Percentiles rank a stretch among this genome's conserved stretches.
phyloP scores from a whole-genome alignment of 2,329 filamentous ascomycete species.

The Colletotrichum sp. region DNA sequence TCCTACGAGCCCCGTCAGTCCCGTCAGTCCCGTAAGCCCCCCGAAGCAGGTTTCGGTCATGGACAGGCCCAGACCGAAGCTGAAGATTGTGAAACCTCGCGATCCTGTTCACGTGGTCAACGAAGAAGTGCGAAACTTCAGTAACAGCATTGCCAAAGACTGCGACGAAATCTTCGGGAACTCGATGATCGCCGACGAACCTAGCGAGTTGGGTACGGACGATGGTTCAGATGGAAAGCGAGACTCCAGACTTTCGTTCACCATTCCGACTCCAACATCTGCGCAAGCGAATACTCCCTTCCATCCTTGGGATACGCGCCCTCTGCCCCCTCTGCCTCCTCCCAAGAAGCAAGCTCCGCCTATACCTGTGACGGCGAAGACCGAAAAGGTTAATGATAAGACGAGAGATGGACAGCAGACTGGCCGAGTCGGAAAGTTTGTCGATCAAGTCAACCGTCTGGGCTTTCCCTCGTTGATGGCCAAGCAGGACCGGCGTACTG shows the following conservation, averaged over 20 bases:
- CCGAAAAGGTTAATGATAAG: neutral
- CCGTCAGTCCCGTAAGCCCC: neutral
- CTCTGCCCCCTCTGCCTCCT: slow-evolving; percentile 54
- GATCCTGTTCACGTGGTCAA: slow-evolving; percentile 46
- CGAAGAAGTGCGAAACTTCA: slow-evolving; percentile 84
- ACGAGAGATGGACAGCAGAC: neutral
- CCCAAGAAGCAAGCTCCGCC: neutral
- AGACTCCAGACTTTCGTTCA: slow-evolving; percentile 47
- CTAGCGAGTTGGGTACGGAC: slow-evolving; percentile 28
- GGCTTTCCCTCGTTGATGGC: slow-evolving; percentile 34
- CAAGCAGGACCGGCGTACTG: slow-evolving; percentile 48
- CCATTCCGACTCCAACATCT: slow-evolving; percentile 36
- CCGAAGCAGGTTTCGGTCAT: slow-evolving; percentile 14
- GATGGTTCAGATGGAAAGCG: slow-evolving; percentile 34
- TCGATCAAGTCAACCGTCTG: slow-evolving; percentile 24
- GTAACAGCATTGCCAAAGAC: slow-evolving; percentile 83
- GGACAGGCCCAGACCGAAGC: slow-evolving; percentile 24
- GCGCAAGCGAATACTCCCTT: slow-evolving; percentile 34
- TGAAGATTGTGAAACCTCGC: slow-evolving; percentile 24
- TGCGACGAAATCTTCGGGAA: slow-evolving; percentile 89
- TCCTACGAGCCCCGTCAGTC: neutral
- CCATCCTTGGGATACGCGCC: slow-evolving; percentile 49
- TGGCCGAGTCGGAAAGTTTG: slow-evolving; percentile 19
- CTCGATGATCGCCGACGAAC: slow-evolving; percentile 49
- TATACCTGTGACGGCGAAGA: neutral